These are phyloP conservation scores for Akanthomyces uredinophilus DNA, from an alignment of 2,329 filamentous ascomycete genomes.

Conservation along the genomic window DNA sequence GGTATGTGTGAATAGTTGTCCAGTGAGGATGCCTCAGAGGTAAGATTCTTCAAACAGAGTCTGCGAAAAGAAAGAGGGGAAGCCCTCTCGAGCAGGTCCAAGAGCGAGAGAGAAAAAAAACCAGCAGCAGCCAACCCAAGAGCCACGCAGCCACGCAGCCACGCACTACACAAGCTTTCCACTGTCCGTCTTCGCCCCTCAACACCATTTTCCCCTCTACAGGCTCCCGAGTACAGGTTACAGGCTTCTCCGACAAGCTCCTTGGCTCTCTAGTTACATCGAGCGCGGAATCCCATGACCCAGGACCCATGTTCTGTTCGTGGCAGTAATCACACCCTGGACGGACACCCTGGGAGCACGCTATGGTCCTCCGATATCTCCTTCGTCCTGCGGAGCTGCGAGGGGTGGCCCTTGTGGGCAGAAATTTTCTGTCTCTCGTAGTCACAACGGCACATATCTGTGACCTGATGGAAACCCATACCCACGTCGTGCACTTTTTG, in stretches of 20 bases:
- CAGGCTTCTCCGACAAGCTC: conserved; percentile 6
- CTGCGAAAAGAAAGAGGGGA: neutral
- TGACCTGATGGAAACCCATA: conserved; percentile 11
- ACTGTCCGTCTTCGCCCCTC: neutral
- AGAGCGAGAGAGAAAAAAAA: conserved; percentile 1
- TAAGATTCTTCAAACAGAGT: neutral
- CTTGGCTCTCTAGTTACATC: neutral
- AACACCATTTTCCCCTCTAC: neutral
- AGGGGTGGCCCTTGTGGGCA: conserved; percentile 7
- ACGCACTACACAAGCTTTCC: neutral
- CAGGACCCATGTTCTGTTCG: conserved; percentile 2
- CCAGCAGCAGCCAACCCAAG: neutral
- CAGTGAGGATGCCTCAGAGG: neutral
- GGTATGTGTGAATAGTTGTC: neutral
- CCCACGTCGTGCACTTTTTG: neutral
- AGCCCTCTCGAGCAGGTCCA: neutral
- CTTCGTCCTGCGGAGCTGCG: neutral
- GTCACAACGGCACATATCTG: neutral
- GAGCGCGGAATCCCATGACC: conserved; percentile 10
- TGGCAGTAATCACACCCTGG: neutral
- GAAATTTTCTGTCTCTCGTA: neutral
- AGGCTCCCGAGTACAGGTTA: neutral
- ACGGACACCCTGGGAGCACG: neutral
- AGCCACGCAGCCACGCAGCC: neutral
- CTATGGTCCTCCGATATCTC: neutral